These are phyloP conservation scores for Neodidymelliopsis sp. DNA, from an alignment of 2,329 filamentous ascomycete genomes.

Conservation along the genomic window DNA sequence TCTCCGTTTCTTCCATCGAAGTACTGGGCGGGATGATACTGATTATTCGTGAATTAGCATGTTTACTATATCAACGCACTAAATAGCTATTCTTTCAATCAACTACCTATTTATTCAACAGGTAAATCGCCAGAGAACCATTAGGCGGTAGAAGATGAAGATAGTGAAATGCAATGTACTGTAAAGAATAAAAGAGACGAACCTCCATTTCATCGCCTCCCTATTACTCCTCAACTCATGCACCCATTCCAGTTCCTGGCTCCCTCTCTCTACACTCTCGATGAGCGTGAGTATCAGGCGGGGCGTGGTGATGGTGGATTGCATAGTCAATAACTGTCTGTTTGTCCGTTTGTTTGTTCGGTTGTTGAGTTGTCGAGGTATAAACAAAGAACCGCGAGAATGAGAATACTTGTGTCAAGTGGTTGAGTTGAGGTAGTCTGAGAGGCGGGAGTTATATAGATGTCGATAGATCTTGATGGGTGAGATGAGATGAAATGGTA, in stretches of 20 bases:
- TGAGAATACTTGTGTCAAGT: too few species aligned
- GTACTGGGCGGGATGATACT: slow-evolving; percentile 37
- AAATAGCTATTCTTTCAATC: neutral
- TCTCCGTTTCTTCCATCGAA: slow-evolving; percentile 39
- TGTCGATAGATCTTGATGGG: neutral
- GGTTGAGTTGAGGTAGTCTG: too few species aligned
- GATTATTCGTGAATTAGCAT: too few species aligned
- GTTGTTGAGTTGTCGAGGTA: neutral
- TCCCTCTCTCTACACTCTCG: slow-evolving; percentile 32
- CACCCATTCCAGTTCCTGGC: slow-evolving; percentile 41
- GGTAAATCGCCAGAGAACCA: neutral
- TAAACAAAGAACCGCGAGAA: neutral
- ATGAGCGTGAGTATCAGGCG: slow-evolving; percentile 41
- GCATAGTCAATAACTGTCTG: slow-evolving; percentile 24
- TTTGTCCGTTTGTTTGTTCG: neutral
- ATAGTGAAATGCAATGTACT: too few species aligned
- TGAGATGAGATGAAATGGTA: too few species aligned
- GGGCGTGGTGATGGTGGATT: slow-evolving; percentile 35
- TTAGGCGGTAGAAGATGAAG: too few species aligned
- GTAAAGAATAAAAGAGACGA: slow-evolving; percentile 2
- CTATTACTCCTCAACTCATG: slow-evolving; percentile 40
- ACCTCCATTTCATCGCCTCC: slow-evolving; percentile 44
- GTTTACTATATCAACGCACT: neutral
- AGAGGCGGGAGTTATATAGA: neutral
- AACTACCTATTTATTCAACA: neutral